A percentile compares a stretch with the other conserved stretches of the same genome.
phyloP scores from a whole-genome alignment of 768 basidiomycete species.

The Leccinum pellstonianum region DNA sequence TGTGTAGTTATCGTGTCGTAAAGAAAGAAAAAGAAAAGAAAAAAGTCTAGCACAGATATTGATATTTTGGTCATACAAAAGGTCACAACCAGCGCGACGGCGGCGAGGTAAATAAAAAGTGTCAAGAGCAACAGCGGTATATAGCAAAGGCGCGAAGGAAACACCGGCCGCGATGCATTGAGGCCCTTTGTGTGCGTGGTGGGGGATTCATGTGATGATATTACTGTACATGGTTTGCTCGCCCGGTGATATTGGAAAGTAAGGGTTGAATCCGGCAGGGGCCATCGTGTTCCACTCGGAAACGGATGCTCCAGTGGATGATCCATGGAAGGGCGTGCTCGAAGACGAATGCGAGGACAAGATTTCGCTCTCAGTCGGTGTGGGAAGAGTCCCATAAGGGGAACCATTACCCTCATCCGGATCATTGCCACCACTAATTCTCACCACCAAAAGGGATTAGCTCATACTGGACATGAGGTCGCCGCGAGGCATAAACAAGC shows the following conservation, averaged over 20 bases:
- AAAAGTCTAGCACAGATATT: constrained; percentile 29
- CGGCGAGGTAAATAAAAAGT: constrained; percentile 22
- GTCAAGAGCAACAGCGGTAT: constrained; percentile 16
- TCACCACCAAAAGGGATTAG: constrained; percentile 30
- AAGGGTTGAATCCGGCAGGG: constrained; percentile 60
- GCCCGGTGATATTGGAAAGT: constrained; percentile 59
- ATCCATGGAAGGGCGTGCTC: constrained; percentile 40
- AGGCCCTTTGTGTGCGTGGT: background rate
- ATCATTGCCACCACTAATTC: constrained; percentile 53
- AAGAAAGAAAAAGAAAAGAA: background rate
- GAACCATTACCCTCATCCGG: constrained; percentile 45
- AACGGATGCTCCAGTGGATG: constrained; percentile 47
- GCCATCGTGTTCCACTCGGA: constrained; percentile 62
- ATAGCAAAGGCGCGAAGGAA: constrained; percentile 3
- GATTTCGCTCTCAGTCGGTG: constrained; percentile 62
- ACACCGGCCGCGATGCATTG: background rate
- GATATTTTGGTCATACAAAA: constrained; percentile 25
- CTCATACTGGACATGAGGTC: constrained; percentile 34
- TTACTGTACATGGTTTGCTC: constrained; percentile 57
- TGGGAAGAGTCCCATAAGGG: constrained; percentile 54
- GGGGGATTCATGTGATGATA: constrained; percentile 48
- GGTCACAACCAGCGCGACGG: constrained; percentile 34
- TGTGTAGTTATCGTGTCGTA: constrained; percentile 18
- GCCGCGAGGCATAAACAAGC: constrained; percentile 30
- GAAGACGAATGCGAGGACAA: constrained; percentile 47